Evolutionary conservation across 352 stramenopile species (phyloP).

Genomic region (Proteromonas lacertae): DNA sequence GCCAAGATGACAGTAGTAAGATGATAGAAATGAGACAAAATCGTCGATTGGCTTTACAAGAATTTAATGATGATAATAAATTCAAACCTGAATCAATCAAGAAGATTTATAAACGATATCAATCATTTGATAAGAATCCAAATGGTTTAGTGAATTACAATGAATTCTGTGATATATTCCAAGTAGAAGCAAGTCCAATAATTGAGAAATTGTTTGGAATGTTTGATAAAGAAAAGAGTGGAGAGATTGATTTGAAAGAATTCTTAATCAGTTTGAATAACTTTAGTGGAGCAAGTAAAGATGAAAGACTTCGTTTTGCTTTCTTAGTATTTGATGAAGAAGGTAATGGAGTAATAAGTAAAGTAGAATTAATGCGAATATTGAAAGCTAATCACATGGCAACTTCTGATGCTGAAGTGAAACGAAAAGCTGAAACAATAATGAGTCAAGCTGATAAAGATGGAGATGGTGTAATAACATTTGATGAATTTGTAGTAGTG

Average conservation of each 20-base stretch:
- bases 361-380: slow-evolving; percentile 64
- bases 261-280: slow-evolving; percentile 71
- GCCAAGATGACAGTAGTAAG: slow-evolving; percentile 11
- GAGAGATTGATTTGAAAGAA: slow-evolving; percentile 55
- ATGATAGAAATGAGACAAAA: slow-evolving; percentile 60
- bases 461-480: slow-evolving; percentile 72
- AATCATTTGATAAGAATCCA: slow-evolving; percentile 23
- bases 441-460: slow-evolving; percentile 78
- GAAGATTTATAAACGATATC: slow-evolving; percentile 74
- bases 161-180: slow-evolving; percentile 76
- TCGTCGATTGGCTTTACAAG: slow-evolving; percentile 37
- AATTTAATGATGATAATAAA: slow-evolving; percentile 65
- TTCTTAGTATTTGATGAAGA: slow-evolving; percentile 76
- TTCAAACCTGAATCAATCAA: slow-evolving; percentile 78
- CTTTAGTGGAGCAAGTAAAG: slow-evolving; percentile 60
- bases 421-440: slow-evolving; percentile 72
- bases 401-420: slow-evolving; percentile 44
- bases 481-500: slow-evolving; percentile 76
- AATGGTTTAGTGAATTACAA: slow-evolving; percentile 74
- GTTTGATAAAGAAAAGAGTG: slow-evolving; percentile 60
- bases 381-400: slow-evolving; percentile 77
- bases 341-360: slow-evolving; percentile 63
- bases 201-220: slow-evolving; percentile 62
- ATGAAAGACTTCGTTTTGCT: slow-evolving; percentile 78
- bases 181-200: slow-evolving; percentile 49